Conservation (phyloP, 345 rosid genomes). For the Odontarrhena argentea region DNA sequence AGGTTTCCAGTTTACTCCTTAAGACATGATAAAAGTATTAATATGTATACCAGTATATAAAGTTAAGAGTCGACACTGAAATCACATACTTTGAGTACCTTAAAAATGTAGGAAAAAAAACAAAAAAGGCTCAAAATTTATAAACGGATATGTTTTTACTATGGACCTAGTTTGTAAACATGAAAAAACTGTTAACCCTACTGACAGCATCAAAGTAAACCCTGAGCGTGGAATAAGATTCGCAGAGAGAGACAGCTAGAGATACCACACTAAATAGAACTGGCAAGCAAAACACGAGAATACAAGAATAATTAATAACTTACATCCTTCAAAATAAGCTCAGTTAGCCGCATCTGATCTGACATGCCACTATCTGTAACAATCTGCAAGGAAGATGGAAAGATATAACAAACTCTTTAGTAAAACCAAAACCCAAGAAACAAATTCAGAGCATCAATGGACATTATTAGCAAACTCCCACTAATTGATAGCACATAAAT, state of each 20-base stretch:
- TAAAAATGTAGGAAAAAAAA: constrained; percentile 4
- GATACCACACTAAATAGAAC: constrained; percentile 8
- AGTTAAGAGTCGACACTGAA: constrained; percentile 3
- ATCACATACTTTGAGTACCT: constrained; percentile 20
- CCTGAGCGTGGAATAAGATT: constrained; percentile 28
- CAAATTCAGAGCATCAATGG: constrained; percentile 16
- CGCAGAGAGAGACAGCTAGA: constrained; percentile 8
- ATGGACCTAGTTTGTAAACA: constrained; percentile 8
- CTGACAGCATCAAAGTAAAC: constrained; percentile 13
- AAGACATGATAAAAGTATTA: constrained; percentile 7
- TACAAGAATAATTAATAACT: constrained; percentile 30
- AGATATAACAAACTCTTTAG: constrained; percentile 48
- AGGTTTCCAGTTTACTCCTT: constrained; percentile 14
- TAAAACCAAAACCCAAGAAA: constrained; percentile 47
- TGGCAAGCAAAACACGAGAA: not conserved
- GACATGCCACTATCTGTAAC: constrained; percentile 84
- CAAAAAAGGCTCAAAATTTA: constrained; percentile 4
- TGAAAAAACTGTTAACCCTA: constrained; percentile 2
- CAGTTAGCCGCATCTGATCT: constrained; percentile 89
- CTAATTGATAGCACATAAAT: constrained; percentile 8
- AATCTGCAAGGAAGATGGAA: constrained; percentile 43
- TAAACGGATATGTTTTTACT: constrained; percentile 15
- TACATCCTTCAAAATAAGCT: constrained; percentile 82
- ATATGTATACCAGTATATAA: constrained; percentile 6
- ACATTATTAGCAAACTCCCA: constrained; percentile 5